Percentiles rank a stretch among this genome's conserved stretches.
These are phyloP conservation scores for Amphibolis antarctica DNA, from an alignment of 106 monocot species.

Conservation along the genomic window DNA sequence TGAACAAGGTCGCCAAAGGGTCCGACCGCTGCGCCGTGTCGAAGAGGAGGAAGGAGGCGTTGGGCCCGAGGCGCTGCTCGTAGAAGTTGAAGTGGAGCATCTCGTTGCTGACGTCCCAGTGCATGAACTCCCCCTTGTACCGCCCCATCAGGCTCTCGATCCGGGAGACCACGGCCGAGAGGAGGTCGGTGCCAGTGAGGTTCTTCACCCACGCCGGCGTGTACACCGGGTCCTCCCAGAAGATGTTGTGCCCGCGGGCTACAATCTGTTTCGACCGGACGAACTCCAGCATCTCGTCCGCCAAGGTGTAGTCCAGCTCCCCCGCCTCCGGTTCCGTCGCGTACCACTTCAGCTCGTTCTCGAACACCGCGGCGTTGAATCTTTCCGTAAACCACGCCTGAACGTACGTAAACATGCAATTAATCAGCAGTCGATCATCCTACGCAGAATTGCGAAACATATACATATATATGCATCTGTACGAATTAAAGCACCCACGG, in stretches of 20 bases:
- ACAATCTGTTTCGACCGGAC: slow-evolving; percentile 45
- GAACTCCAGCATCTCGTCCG: slow-evolving; percentile 69
- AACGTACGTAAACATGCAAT: no score
- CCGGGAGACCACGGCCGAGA: slow-evolving; percentile 45
- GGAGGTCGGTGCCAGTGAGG: slow-evolving; percentile 46
- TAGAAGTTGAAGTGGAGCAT: slow-evolving; percentile 96
- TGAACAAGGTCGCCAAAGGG: slow-evolving; percentile 77
- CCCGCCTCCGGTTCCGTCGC: slow-evolving; percentile 63
- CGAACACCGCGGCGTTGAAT: slow-evolving; percentile 91
- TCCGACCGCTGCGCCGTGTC: slow-evolving; percentile 45
- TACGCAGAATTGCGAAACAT: no score
- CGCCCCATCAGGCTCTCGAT: slow-evolving; percentile 56
- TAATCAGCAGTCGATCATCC: no score
- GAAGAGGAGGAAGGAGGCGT: slow-evolving; percentile 63
- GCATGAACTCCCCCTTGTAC: slow-evolving; percentile 86
- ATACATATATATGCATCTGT: no score
- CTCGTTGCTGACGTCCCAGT: slow-evolving; percentile 99
- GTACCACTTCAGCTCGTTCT: slow-evolving; percentile 99
- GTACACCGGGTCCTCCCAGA: slow-evolving; percentile 90
- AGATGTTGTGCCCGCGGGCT: slow-evolving; percentile 88
- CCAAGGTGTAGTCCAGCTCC: slow-evolving; percentile 55
- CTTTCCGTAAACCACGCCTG: slow-evolving; percentile 75
- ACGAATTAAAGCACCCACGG: no score
- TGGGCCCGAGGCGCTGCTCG: slow-evolving; percentile 53
- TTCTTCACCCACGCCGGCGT: slow-evolving; percentile 74